Evolutionary conservation across 1,284 basidiomycete genomes (phyloP).

Genomic region (Leucoagaricus sp.): DNA sequence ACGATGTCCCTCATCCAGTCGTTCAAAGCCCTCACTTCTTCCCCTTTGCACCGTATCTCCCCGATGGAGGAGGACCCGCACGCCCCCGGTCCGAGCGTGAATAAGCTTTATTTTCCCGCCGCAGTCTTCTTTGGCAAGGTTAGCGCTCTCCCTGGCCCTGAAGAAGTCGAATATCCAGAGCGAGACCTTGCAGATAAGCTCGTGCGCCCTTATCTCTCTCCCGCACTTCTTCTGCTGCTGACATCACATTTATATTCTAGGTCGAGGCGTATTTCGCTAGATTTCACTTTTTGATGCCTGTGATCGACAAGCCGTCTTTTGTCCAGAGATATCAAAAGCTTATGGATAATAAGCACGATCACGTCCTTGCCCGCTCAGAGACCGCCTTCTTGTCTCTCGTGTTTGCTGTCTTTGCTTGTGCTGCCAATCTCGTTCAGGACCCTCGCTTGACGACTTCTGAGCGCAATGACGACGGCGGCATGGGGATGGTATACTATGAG

Average conservation of each 20-base stretch:
- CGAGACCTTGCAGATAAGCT: slow-evolving; percentile 83
- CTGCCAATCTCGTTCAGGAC: slow-evolving; percentile 78
- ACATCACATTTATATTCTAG: slow-evolving; percentile 41
- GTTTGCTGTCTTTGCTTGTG: slow-evolving; percentile 84
- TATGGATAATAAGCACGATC: slow-evolving; percentile 70
- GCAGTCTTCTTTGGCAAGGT: slow-evolving; percentile 88
- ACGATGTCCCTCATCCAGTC: slow-evolving; percentile 91
- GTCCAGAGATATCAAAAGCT: slow-evolving; percentile 67
- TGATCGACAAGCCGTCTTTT: slow-evolving; percentile 83
- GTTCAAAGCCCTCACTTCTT: slow-evolving; percentile 74
- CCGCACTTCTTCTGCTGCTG: slow-evolving; percentile 22
- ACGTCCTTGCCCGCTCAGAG: slow-evolving; percentile 52
- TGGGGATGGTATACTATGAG: slow-evolving; percentile 87
- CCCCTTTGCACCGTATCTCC: slow-evolving; percentile 74
- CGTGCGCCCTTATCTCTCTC: slow-evolving; percentile 40
- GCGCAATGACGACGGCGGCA: slow-evolving; percentile 70
- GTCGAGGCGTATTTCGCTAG: slow-evolving; percentile 83
- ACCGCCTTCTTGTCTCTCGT: slow-evolving; percentile 76
- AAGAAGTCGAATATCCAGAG: slow-evolving; percentile 86
- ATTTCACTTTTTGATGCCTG: slow-evolving; percentile 83
- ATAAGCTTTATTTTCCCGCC: slow-evolving; percentile 87
- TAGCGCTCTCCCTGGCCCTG: slow-evolving; percentile 77
- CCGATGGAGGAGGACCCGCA: slow-evolving; percentile 81
- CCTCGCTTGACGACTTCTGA: slow-evolving; percentile 58
- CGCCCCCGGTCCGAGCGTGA: slow-evolving; percentile 71